These are phyloP conservation scores for Yamadazyma endophytica DNA, from an alignment of 805 yeast species.

Conservation along the genomic window DNA sequence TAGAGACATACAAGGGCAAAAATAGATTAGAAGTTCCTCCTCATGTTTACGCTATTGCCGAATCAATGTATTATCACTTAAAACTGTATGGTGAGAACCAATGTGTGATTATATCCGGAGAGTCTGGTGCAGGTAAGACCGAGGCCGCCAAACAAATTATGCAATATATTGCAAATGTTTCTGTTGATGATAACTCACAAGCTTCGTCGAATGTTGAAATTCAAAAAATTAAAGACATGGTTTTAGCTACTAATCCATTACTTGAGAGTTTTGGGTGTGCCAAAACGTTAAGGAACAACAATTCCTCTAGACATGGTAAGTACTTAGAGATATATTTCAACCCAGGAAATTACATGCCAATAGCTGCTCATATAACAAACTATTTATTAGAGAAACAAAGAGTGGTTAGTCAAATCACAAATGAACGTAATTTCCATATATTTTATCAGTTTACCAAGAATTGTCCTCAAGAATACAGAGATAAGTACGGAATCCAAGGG, in stretches of 20 bases:
- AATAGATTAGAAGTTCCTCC: constrained; percentile 96
- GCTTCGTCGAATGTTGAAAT: constrained; percentile 38
- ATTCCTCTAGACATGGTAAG: constrained; percentile 89
- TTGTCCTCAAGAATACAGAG: constrained; percentile 80
- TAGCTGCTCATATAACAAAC: constrained; percentile 93
- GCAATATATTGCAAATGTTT: constrained; percentile 93
- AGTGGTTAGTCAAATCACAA: constrained; percentile 89
- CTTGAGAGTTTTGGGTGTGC: constrained; percentile 94
- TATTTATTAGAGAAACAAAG: constrained; percentile 92
- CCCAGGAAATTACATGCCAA: constrained; percentile 69
- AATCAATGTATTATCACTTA: constrained; percentile 91
- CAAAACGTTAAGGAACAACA: constrained; percentile 82
- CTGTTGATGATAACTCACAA: constrained; percentile 56
- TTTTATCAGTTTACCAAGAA: constrained; percentile 94
- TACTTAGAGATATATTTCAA: constrained; percentile 90
- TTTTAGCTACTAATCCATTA: constrained; percentile 91
- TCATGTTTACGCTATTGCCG: constrained; percentile 97
- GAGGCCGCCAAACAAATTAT: constrained; percentile 97
- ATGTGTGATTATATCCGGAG: constrained; percentile 96
- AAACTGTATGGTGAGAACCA: constrained; percentile 92
- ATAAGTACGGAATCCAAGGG: constrained; percentile 80
- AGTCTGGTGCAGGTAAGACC: constrained; percentile 97
- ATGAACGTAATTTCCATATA: constrained; percentile 95
- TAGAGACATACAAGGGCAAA: constrained; percentile 80
- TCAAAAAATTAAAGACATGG: constrained; percentile 92